Base-by-base conservation (phyloP, 495 filamentous ascomycete species). In the Cercophora sp. region DNA sequence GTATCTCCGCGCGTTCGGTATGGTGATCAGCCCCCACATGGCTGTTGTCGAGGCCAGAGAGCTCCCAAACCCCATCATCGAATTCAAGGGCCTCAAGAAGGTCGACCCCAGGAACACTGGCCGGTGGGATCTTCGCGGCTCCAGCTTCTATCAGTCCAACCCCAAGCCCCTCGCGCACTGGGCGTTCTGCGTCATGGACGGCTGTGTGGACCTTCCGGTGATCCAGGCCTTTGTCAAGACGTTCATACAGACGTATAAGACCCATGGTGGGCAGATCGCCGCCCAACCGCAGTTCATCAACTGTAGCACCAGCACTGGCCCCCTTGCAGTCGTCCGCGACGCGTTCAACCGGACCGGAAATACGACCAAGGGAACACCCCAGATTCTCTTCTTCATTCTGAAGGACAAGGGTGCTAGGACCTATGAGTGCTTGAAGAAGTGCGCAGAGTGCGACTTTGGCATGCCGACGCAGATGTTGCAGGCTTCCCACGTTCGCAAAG, bases 41-140 rank as follows among this genome's bases (percentile, higher is more conserved):
- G 71, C 84, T 2, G 69, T 64, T 11, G 80, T 84, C 4, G 76
- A 86, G 25, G 91, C 85, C 19, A 82, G 83, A n/a, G 57, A 96
- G 2, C 74, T 98, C 3, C 74, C 75, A 5, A 77, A 79, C 23
- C 91, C 93, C 0, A 75, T 85, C 50, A 74, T 96, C 11, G 59
- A 76, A 29, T 96, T 90, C 58, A 76, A 62, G 2, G 72, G 73
- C 24, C 59, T 67, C 15, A 77, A 74, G 24, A 46, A 27, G 5
- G 52, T 68, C 27, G 79, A 82, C 52, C 86, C 87, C 1, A 68
- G 72, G 1, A 74, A 64, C 8, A 64, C 63, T 16, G 93, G 91
- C 19, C 84, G 87, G 9, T 98, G 93, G 93, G 87, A 93, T 65
- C 77, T 96, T 18, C 82, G 86, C 13, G 84, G 83, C 25, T 85